Percentiles rank a stretch among this genome's conserved stretches.
Evolutionary conservation across 2,329 filamentous ascomycete species (phyloP).

Genomic region (Fusarium hostae): DNA sequence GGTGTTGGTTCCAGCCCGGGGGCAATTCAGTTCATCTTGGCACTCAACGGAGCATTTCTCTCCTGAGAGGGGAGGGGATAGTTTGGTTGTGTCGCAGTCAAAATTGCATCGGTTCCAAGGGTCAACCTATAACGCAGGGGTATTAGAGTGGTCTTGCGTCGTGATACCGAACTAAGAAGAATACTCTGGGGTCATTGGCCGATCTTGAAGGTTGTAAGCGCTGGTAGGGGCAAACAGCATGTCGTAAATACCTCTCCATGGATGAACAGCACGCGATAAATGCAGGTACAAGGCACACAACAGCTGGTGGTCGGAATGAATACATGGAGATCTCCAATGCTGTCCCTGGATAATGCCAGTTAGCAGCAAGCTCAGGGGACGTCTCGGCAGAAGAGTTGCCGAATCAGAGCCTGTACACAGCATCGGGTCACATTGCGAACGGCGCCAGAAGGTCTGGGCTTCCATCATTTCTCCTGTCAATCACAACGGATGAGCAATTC

Average conservation of each 20-base stretch:
- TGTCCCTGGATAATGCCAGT: conserved; percentile 6
- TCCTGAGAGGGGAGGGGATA: conserved; percentile 4
- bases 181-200: conserved; percentile 12
- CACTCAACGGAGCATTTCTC: conserved; percentile 23
- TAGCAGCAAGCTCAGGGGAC: not conserved
- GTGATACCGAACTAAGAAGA: conserved; percentile 25
- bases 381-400: conserved; percentile 13
- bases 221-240: conserved; percentile 23
- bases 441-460: conserved; percentile 36
- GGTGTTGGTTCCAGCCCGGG: conserved; percentile 7
- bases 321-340: conserved; percentile 33
- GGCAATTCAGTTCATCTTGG: conserved; percentile 26
- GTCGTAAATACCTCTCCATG: conserved; percentile 35
- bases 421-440: conserved; percentile 14
- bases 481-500: conserved; percentile 18
- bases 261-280: conserved; percentile 22
- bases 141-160: conserved; percentile 30
- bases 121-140: conserved; percentile 39
- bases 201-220: conserved; percentile 21
- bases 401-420: conserved; percentile 9
- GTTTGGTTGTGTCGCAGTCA: conserved; percentile 38
- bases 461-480: conserved; percentile 38
- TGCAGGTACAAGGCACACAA: conserved; percentile 40
- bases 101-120: conserved; percentile 47
- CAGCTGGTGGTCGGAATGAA: conserved; percentile 11